These are phyloP conservation scores for Dactylellina leptospora DNA, from an alignment of 2,329 filamentous ascomycete genomes.

Conservation along the genomic window DNA sequence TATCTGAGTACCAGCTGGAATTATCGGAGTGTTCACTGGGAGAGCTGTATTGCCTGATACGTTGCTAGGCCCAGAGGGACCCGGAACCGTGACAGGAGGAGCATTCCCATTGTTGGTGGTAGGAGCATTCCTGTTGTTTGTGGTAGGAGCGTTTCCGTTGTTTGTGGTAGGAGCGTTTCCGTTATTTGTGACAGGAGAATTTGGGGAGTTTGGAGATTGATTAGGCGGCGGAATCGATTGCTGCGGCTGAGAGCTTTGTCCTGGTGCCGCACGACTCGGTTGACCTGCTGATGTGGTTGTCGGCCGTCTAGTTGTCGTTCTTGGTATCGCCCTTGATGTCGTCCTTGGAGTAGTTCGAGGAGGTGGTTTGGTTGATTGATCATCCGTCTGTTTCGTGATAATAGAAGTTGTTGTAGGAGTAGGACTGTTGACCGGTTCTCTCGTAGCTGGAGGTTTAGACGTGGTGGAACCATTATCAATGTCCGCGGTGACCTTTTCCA, in stretches of 20 bases:
- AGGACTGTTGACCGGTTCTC: constrained; percentile 7
- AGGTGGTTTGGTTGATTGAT: constrained; percentile 1
- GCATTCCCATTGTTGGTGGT: background rate
- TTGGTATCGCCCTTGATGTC: constrained; percentile 2
- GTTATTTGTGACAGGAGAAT: background rate
- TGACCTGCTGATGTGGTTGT: constrained; percentile 8
- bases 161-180: background rate
- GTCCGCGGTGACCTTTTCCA: constrained; percentile 37
- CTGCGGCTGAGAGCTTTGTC: constrained; percentile 24
- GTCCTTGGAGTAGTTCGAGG: constrained; percentile 24
- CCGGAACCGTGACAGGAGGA: background rate
- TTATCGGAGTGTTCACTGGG: background rate
- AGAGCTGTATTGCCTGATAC: constrained; percentile 3
- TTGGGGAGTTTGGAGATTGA: background rate
- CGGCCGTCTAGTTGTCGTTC: constrained; percentile 8
- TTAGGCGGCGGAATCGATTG: background rate
- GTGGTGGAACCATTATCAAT: constrained; percentile 5
- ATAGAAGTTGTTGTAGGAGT: constrained; percentile 12
- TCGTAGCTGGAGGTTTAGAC: constrained; percentile 19
- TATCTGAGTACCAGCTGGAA: constrained; percentile 5
- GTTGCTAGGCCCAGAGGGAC: background rate
- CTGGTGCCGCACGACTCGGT: constrained; percentile 12
- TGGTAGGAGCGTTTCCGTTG: background rate
- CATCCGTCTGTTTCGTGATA: constrained; percentile 23
- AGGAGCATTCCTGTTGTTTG: background rate